Evolutionary conservation across 306 rosid species (phyloP).

Genomic region (Citrullus colocynthis): DNA sequence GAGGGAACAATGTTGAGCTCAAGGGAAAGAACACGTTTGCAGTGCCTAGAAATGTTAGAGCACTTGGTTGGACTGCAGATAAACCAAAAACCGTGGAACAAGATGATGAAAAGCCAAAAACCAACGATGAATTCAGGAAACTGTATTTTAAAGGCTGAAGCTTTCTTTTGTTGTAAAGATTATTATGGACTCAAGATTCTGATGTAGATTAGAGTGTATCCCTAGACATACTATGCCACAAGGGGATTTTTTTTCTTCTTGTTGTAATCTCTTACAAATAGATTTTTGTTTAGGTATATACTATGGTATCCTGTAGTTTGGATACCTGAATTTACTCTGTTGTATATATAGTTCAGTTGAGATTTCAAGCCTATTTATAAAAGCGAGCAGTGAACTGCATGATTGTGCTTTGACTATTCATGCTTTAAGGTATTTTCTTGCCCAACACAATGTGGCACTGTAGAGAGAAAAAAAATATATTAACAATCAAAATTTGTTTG

Average conservation of each 20-base stretch:
- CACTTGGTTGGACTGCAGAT: conserved; percentile 41
- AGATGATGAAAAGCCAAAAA: conserved; percentile 55
- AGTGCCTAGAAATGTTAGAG: conserved; percentile 53
- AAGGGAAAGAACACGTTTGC: conserved; percentile 88
- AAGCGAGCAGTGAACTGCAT: not conserved
- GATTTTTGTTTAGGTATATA: not conserved
- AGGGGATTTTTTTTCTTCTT: not conserved
- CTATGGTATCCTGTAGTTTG: not conserved
- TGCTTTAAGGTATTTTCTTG: not conserved
- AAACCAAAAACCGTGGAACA: conserved; percentile 33
- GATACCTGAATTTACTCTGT: not conserved
- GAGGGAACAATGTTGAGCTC: conserved; percentile 33
- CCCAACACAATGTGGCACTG: not conserved
- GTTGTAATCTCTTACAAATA: not conserved
- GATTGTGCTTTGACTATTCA: not conserved
- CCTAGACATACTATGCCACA: not conserved
- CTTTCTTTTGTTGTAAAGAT: not conserved
- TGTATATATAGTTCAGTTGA: not conserved
- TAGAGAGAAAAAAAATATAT: not conserved
- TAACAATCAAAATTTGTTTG: not conserved
- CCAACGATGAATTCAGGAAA: conserved; percentile 83
- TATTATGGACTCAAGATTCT: not conserved
- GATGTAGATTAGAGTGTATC: not conserved
- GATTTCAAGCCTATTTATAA: not conserved
- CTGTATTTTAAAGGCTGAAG: conserved; percentile 41